These are phyloP conservation scores for Corrigiola litoralis DNA, from an alignment of 179 eudicot genomes.

Conservation along the genomic window DNA sequence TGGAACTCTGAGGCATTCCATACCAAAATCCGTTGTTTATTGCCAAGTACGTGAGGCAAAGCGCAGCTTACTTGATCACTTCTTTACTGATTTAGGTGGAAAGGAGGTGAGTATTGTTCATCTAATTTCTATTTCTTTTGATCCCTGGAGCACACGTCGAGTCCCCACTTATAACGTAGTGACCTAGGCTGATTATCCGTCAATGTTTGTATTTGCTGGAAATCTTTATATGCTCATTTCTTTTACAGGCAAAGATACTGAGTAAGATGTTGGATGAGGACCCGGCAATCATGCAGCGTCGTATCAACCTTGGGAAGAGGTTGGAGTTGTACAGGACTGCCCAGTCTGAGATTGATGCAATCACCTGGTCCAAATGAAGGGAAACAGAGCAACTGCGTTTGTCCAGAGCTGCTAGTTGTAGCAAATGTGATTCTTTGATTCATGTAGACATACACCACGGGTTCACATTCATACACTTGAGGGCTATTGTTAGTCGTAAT, in stretches of 20 bases:
- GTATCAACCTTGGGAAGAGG: conserved; percentile 54
- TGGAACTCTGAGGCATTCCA: conserved; percentile 71
- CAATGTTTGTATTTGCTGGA: background rate
- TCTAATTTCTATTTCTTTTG: background rate
- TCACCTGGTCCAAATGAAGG: conserved; percentile 64
- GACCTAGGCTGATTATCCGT: too few species aligned
- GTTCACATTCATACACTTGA: conserved; percentile 18
- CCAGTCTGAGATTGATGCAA: conserved; percentile 71
- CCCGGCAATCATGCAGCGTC: conserved; percentile 71
- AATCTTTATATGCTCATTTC: background rate
- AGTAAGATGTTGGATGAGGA: conserved; percentile 77
- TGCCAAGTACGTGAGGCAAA: conserved; percentile 99
- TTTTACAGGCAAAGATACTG: conserved; percentile 51
- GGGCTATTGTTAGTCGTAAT: conserved; percentile 10
- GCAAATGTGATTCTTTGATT: conserved; percentile 28
- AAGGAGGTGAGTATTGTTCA: conserved; percentile 56
- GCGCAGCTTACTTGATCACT: conserved; percentile 80
- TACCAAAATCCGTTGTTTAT: conserved; percentile 89
- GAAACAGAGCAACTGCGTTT: background rate
- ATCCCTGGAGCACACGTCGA: too few species aligned
- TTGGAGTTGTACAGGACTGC: conserved; percentile 73
- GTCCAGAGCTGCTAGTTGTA: conserved; percentile 11
- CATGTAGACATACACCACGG: conserved; percentile 18
- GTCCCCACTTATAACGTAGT: too few species aligned
- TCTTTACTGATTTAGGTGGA: conserved; percentile 78